Evolutionary conservation across 345 rosid species (phyloP).

Genomic region (Euclidium syriacum): DNA sequence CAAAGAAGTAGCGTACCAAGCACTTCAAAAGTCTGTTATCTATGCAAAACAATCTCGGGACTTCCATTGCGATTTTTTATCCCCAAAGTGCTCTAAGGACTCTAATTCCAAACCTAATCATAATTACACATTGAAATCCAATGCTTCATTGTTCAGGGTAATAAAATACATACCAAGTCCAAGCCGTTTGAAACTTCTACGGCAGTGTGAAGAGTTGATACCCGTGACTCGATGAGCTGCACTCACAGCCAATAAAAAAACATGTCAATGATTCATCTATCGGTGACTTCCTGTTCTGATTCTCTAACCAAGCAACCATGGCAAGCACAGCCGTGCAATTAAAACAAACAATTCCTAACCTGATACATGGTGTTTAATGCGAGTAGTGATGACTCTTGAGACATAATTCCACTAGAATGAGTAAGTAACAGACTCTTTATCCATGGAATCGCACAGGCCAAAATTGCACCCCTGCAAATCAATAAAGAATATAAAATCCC

Average conservation of each 20-base stretch:
- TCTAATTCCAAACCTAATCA: background rate
- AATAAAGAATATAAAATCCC: background rate
- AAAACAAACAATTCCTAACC: conserved; percentile 36
- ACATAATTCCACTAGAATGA: conserved; percentile 78
- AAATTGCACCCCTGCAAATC: conserved; percentile 73
- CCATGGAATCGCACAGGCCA: conserved; percentile 90
- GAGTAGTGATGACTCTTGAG: conserved; percentile 70
- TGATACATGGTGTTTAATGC: conserved; percentile 80
- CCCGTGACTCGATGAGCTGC: conserved; percentile 87
- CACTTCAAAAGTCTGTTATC: background rate
- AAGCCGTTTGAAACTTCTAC: conserved; percentile 65
- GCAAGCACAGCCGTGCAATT: background rate
- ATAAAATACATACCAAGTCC: conserved; percentile 36
- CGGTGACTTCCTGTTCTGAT: background rate
- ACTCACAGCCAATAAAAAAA: conserved; percentile 3
- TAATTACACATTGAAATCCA: background rate
- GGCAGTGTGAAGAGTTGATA: conserved; percentile 59
- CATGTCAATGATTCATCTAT: background rate
- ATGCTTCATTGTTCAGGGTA: background rate
- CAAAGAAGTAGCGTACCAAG: background rate
- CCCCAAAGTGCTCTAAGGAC: background rate
- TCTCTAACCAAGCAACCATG: background rate
- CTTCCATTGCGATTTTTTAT: background rate
- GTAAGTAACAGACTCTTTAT: conserved; percentile 71
- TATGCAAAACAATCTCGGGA: background rate